Evolutionary conservation across 306 rosid species (phyloP), one percentile per base, ranked within the genome.

Genomic region (Trifolium pratense): DNA sequence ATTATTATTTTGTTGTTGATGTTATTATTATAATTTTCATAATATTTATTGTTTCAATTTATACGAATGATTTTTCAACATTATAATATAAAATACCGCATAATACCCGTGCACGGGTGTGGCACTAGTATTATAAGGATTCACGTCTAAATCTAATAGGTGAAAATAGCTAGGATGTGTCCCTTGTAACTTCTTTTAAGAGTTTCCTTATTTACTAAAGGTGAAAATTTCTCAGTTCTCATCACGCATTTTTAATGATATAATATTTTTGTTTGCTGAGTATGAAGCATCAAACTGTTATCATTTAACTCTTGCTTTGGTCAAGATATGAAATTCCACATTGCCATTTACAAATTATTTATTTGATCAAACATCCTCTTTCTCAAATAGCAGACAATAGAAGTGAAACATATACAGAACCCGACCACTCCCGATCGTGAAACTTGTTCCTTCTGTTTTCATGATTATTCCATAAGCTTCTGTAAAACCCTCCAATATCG

Each of bases 401-500:
- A 56, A 59, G 55, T 34, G 11, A 59, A 58, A 46, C 39, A 52
- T 18, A 10, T 25, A n/a, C 48, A 74, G 16, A 37, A 23, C 60
- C 55, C 11, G 10, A 68, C 58, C 49, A 21, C 21, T 48, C 32
- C 51, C 21, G 3, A n/a, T 68, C 26, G 45, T 25, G 23, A 55
- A 21, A 67, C 32, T 14, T 66, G 58, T 23, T 71, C 48, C 69
- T 76, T 56, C 62, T 34, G 11, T 73, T 66, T 68, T 39, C 26
- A 64, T 53, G 43, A 61, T 48, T 52, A 25, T 65, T 81, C 88
- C 60, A 42, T 12, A 34, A 85, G 86, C 80, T 84, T 81, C 79
- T 59, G 84, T 79, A 88, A 69, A 71, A 84, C 91, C 74, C 78
- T 87, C 98, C 98, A 91, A 80, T 88, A 89, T 83, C 98, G 86